These are phyloP conservation scores for Blastocystis sp. DNA, from an alignment of 352 stramenopile genomes.

Conservation along the genomic window DNA sequence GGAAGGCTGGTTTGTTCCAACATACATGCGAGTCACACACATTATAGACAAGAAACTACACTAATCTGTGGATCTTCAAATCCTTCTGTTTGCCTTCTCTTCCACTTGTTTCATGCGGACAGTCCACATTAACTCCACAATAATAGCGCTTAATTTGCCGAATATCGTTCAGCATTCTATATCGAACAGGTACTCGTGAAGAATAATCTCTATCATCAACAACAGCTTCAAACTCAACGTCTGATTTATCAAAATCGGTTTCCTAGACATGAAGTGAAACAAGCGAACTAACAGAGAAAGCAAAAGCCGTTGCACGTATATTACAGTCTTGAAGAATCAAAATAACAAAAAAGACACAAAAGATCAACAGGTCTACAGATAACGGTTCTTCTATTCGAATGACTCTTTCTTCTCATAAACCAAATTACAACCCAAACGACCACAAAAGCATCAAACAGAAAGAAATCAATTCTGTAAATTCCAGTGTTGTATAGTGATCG, in stretches of 20 bases:
- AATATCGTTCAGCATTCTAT: not conserved
- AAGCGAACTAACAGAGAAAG: slow-evolving; percentile 7
- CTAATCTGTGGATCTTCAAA: not conserved
- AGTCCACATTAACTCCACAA: slow-evolving; percentile 36
- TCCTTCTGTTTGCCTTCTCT: not conserved
- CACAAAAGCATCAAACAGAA: not conserved
- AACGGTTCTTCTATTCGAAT: not conserved
- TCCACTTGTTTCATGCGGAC: not conserved
- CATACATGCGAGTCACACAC: not conserved
- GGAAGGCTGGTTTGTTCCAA: not conserved
- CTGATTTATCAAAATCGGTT: slow-evolving; percentile 13
- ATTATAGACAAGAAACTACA: not conserved
- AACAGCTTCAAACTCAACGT: not conserved
- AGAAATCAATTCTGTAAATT: not conserved
- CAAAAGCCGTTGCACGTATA: not conserved
- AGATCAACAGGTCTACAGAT: not conserved
- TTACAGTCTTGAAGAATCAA: slow-evolving; percentile 5
- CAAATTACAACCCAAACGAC: not conserved
- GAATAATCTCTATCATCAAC: not conserved
- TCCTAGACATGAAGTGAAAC: not conserved
- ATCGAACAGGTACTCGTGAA: not conserved
- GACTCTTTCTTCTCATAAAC: slow-evolving; percentile 26
- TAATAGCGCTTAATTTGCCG: slow-evolving; percentile 5
- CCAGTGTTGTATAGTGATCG: not conserved
- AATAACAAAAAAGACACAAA: not conserved